These are phyloP conservation scores for Leucocoprinus birnbaumii DNA, from an alignment of 768 basidiomycete genomes.

Conservation along the genomic window DNA sequence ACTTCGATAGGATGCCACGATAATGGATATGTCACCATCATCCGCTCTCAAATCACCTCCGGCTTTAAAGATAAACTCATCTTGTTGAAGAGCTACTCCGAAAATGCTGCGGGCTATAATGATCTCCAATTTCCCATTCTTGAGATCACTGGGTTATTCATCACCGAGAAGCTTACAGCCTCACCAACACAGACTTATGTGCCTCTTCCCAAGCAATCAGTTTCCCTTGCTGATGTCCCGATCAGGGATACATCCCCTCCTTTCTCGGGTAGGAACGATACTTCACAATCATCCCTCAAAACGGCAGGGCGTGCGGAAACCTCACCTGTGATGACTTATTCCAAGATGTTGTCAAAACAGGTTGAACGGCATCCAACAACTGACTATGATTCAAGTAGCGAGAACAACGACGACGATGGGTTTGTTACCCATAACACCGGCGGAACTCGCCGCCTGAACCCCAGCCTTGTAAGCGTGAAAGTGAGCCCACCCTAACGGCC, in stretches of 20 bases:
- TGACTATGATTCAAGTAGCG: background rate
- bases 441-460: constrained; percentile 9
- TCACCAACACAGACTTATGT: constrained; percentile 1
- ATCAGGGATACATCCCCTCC: constrained; percentile 2
- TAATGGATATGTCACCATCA: constrained; percentile 63
- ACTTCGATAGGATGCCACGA: constrained; percentile 59
- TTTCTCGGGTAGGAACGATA: background rate
- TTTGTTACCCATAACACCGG: background rate
- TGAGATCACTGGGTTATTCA: constrained; percentile 56
- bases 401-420: background rate
- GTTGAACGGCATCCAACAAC: background rate
- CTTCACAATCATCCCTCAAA: background rate
- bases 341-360: background rate
- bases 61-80: constrained; percentile 64
- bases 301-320: background rate
- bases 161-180: constrained; percentile 45
- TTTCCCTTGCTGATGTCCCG: constrained; percentile 7
- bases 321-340: background rate
- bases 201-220: background rate
- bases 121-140: constrained; percentile 53
- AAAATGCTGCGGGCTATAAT: constrained; percentile 56
- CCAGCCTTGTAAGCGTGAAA: background rate
- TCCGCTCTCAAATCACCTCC: constrained; percentile 62
- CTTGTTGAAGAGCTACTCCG: constrained; percentile 59
- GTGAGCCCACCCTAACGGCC: background rate